Evolutionary conservation across 176 grass and related monocot genomes (phyloP).

Genomic region (Stipa capillata): DNA sequence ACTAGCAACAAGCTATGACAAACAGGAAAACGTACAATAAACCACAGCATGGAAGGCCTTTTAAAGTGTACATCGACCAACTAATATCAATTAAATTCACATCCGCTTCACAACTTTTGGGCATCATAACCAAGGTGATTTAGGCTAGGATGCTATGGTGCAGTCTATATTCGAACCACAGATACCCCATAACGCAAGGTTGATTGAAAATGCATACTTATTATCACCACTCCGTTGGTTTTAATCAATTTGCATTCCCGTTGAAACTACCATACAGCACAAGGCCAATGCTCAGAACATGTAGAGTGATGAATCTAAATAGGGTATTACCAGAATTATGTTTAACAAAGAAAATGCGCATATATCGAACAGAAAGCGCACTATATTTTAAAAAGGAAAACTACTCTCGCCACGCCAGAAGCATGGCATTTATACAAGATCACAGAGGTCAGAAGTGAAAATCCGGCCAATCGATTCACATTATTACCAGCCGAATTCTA

Average conservation of each 20-base stretch:
- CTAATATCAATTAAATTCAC: background rate
- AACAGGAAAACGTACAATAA: background rate
- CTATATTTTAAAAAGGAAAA: background rate
- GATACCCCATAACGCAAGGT: background rate
- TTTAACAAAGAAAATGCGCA: background rate
- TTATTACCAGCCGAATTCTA: background rate
- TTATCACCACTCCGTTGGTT: background rate
- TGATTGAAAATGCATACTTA: background rate
- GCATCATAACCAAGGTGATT: background rate
- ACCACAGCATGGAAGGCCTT: background rate
- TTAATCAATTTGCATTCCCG: background rate
- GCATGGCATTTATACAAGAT: background rate
- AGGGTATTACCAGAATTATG: background rate
- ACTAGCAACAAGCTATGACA: background rate
- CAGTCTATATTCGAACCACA: background rate
- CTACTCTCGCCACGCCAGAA: background rate
- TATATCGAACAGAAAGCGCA: background rate
- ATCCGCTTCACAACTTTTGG: no score
- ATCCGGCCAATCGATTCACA: background rate
- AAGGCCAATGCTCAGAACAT: background rate
- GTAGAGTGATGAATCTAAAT: background rate
- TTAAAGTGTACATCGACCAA: background rate
- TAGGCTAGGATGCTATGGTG: background rate
- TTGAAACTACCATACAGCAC: background rate
- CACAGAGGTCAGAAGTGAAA: background rate